These are phyloP conservation scores for Elasticomyces elasticus DNA, from an alignment of 495 filamentous ascomycete genomes.

Conservation along the genomic window DNA sequence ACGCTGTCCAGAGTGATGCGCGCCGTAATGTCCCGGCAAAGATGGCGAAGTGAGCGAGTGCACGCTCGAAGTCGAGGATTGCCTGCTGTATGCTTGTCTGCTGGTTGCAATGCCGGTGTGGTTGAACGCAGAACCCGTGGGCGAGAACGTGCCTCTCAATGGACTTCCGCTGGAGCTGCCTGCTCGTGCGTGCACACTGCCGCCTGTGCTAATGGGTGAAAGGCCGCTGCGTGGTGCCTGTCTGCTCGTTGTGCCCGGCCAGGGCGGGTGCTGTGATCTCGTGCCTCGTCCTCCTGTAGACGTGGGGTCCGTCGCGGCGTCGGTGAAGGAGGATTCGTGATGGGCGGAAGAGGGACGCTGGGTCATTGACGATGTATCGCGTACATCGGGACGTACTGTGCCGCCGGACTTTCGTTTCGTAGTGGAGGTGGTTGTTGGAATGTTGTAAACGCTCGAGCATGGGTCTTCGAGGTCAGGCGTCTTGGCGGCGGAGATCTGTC, in stretches of 20 bases:
- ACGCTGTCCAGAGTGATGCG: conserved; percentile 50
- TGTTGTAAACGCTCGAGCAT: too few species aligned
- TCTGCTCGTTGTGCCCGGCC: conserved; percentile 48
- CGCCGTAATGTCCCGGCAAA: conserved; percentile 47
- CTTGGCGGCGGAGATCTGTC: too few species aligned
- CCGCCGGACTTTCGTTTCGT: too few species aligned
- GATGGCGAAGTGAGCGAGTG: conserved; percentile 36
- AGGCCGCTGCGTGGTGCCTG: conserved; percentile 47
- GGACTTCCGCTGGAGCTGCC: conserved; percentile 40
- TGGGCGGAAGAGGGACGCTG: conserved; percentile 7
- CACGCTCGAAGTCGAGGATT: conserved; percentile 36
- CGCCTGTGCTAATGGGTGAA: conserved; percentile 52
- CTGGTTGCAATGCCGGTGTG: conserved; percentile 41
- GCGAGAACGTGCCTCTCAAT: conserved; percentile 36
- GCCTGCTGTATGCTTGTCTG: conserved; percentile 36
- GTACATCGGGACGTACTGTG: conserved; percentile 8
- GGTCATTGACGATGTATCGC: conserved; percentile 20
- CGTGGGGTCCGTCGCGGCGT: conserved; percentile 4
- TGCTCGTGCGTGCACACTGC: conserved; percentile 28
- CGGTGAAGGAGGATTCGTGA: conserved; percentile 6
- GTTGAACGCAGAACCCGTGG: conserved; percentile 47
- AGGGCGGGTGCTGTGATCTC: conserved; percentile 50
- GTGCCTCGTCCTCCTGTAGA: conserved; percentile 44
- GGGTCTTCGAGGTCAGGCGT: too few species aligned
- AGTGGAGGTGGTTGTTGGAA: too few species aligned